Conservation (phyloP, 192 early-diverging fungal genomes). For the Coemansia sp. region DNA sequence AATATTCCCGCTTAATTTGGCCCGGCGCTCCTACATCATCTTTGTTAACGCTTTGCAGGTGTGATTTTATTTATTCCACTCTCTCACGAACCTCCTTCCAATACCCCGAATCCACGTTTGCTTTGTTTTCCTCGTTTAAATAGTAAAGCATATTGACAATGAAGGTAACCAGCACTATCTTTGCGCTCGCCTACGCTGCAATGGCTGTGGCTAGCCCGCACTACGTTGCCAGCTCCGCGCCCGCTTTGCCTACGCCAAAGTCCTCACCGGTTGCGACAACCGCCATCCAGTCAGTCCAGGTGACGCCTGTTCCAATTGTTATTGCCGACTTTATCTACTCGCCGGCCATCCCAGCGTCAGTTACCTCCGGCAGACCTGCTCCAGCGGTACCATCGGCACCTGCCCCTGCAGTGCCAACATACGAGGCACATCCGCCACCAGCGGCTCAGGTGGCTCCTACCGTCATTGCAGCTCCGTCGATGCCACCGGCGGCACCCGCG, state of each 20-base stretch:
- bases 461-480: conserved; percentile 14
- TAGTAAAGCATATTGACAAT: conserved; percentile 7
- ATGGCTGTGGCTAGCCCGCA: conserved; percentile 13
- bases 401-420: conserved; percentile 5
- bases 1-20: neutral
- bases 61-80: neutral
- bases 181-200: conserved; percentile 31
- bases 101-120: neutral
- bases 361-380: neutral
- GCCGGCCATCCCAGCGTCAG: conserved; percentile 10
- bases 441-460: neutral
- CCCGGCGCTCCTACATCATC: conserved; percentile 4
- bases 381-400: conserved; percentile 8
- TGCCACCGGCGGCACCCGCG: conserved; percentile 9
- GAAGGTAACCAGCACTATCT: conserved; percentile 39
- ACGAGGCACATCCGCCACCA: conserved; percentile 17
- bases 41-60: neutral
- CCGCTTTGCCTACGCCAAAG: conserved; percentile 12
- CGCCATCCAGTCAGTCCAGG: conserved; percentile 10
- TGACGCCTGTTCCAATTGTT: conserved; percentile 22
- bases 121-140: neutral
- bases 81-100: neutral
- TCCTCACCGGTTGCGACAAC: conserved; percentile 7
- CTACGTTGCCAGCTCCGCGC: conserved; percentile 28
- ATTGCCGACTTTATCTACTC: conserved; percentile 38